These are phyloP conservation scores for Monosporascus sp. DNA, from an alignment of 2,329 filamentous ascomycete genomes.

Conservation along the genomic window DNA sequence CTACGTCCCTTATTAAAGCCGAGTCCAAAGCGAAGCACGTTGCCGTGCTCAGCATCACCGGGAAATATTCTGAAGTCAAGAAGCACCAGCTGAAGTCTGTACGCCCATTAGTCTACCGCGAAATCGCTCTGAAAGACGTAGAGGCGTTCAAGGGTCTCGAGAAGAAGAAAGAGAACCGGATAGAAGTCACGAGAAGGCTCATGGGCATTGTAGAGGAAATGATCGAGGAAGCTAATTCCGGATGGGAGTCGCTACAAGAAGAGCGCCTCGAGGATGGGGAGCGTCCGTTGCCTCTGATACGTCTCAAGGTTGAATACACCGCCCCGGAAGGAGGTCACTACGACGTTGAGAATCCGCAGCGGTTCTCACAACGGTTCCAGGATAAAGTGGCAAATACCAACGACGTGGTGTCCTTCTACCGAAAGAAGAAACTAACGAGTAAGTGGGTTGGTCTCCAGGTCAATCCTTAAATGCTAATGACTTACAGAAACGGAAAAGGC, in stretches of 20 bases:
- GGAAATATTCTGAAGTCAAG: slow-evolving; percentile 73
- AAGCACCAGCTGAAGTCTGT: slow-evolving; percentile 82
- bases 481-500: slow-evolving; percentile 32
- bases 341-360: slow-evolving; percentile 90
- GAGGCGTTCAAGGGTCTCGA: slow-evolving; percentile 71
- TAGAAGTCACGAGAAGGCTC: slow-evolving; percentile 71
- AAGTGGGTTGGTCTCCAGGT: slow-evolving; percentile 16
- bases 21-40: slow-evolving; percentile 91
- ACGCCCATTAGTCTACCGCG: slow-evolving; percentile 81
- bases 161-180: slow-evolving; percentile 75
- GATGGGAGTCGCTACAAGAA: slow-evolving; percentile 77
- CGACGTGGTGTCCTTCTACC: slow-evolving; percentile 88
- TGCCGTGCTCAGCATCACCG: slow-evolving; percentile 76
- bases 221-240: slow-evolving; percentile 74
- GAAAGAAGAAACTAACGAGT: slow-evolving; percentile 68
- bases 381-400: slow-evolving; percentile 90
- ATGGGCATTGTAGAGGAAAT: slow-evolving; percentile 76
- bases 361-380: slow-evolving; percentile 88
- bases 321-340: slow-evolving; percentile 79
- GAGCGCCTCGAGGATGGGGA: slow-evolving; percentile 53
- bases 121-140: slow-evolving; percentile 73
- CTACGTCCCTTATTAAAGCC: slow-evolving; percentile 83
- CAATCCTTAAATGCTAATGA: slow-evolving; percentile 7
- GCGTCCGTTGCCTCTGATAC: slow-evolving; percentile 73
- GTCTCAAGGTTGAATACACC: slow-evolving; percentile 86